Evolutionary conservation across 139 green algal genomes (phyloP), one percentile per base, ranked within the genome.

Genomic region (Chlorella sp.): DNA sequence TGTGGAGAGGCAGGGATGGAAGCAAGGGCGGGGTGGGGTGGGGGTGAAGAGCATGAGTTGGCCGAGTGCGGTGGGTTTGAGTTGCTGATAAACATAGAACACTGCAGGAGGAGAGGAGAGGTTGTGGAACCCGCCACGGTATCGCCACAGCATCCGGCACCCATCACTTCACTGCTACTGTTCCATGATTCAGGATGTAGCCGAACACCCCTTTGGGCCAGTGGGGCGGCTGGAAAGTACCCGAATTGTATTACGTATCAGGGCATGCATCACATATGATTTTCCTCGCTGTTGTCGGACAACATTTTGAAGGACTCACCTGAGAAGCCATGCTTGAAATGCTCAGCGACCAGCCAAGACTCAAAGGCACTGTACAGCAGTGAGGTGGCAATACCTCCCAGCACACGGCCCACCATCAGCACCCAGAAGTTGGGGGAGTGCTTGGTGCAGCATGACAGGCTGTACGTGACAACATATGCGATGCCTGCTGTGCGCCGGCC

Each of bases 341-440:
- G 79, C 79, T 86, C 83, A 35, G 83, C 77, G 0, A 88, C 80
- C 42, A 88, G 76, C 93, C 94, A 98, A 0, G 88, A 93, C 85
- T 99, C 95, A 76, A 99, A 99, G 5, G 91, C 88, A 3, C 88
- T 95, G 84, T 96, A 99, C 36, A 99, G 90, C 49, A 99, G 88
- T 2, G 87, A 95, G 20, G 95, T 98, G 51, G 94, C 87, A 2
- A 99, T 88, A 31, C 95, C 94, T 32, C 94, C 96, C 65, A 98
- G 88, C 20, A 97, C 62, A 34, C 94, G 55, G 1, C 94, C 94
- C 6, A 92, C 30, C 74, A 99, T 89, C 22, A 98, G 82, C 31
- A 98, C 80, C 30, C 72, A 77, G 77, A 94, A 99, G 69, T 87
- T 79, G 68, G 85, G 79, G 34, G 80, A 97, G 89, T 99, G 95